phyloP scores from a whole-genome alignment of 768 basidiomycete species.

The Antrodiella citrinella region DNA sequence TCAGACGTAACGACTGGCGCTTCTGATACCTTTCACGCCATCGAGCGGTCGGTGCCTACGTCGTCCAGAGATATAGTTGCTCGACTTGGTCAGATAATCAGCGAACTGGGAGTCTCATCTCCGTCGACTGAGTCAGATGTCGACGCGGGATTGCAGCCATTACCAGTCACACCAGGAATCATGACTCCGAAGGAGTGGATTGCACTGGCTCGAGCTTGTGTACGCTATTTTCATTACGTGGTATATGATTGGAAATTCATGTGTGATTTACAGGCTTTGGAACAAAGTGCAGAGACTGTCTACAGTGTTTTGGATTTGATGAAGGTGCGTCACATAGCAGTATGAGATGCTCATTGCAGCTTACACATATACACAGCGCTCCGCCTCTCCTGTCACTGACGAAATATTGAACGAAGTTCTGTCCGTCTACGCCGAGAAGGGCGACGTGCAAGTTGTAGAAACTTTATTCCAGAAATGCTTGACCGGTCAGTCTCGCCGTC shows the following conservation, averaged over 20 bases:
- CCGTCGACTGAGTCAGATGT: too few relatives aligned
- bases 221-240: constrained; percentile 8
- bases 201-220: constrained; percentile 8
- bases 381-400: constrained; percentile 33
- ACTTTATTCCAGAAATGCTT: constrained; percentile 33
- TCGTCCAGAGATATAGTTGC: too few relatives aligned
- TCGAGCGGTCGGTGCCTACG: too few relatives aligned
- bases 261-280: too few relatives aligned
- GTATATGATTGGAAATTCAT: too few relatives aligned
- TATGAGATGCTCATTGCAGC: not conserved
- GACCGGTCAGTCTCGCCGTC: constrained; percentile 28
- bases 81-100: too few relatives aligned
- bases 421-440: constrained; percentile 36
- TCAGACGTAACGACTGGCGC: too few relatives aligned
- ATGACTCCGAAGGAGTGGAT: constrained; percentile 9
- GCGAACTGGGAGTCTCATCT: too few relatives aligned
- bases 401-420: constrained; percentile 40
- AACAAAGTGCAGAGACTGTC: too few relatives aligned
- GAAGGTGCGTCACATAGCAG: constrained; percentile 26
- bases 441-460: constrained; percentile 40
- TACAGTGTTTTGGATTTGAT: constrained; percentile 47
- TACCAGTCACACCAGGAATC: not conserved
- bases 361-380: constrained; percentile 25
- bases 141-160: too few relatives aligned
- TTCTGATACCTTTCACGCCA: too few relatives aligned